Evolutionary conservation across 2,329 filamentous ascomycete genomes (phyloP), one percentile per base, ranked within the genome.

Genomic region (Pleurostoma richardsiae): DNA sequence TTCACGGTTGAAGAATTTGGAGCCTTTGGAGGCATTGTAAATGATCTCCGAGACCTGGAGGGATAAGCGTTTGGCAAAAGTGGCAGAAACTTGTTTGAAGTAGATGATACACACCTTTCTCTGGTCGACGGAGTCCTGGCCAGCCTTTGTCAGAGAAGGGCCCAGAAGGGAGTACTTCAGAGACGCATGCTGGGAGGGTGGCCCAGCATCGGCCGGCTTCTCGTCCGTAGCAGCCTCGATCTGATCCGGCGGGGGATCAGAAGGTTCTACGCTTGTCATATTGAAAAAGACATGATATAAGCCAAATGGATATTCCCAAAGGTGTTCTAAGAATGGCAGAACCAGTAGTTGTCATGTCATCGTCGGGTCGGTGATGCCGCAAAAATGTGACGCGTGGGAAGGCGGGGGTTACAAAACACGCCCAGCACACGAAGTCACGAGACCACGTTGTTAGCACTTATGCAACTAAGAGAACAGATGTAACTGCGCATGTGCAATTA

Each of bases 21-120:
- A 95, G 42, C 94, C 94, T 63, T 95, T 96, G 11, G 90, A 96
- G 8, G 91, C 90, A 64, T 95, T 90, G 69, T 96, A 97, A 50
- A 99, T 99, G 56, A 97, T 85, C 57, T 97, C 91, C 3, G 91
- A 95, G 43, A 99, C 90, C 83, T 86, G 43, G 36, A 54, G 39
- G 51, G 31, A 40, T 41, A 11, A 8, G 36, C 11, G 11, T 19
- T n/a, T 28, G 11, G 11, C 19, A 27, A 30, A 33, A 6, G 30
- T 5, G 30, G 11, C 7, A 29, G 19, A 30, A 27, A 26, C 27
- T 39, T 41, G 28, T 11, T 41, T 11, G 26, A 41, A 26, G 39
- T 41, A 11, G 8, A 4, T 3, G 40, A 30, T 38, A 46, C 61
- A 38, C 63, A 84, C 85, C 72, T 94, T 95, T 53, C 79, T 79